Conservation (phyloP, 1,284 basidiomycete genomes). For the Pseudozyma thailandica region DNA sequence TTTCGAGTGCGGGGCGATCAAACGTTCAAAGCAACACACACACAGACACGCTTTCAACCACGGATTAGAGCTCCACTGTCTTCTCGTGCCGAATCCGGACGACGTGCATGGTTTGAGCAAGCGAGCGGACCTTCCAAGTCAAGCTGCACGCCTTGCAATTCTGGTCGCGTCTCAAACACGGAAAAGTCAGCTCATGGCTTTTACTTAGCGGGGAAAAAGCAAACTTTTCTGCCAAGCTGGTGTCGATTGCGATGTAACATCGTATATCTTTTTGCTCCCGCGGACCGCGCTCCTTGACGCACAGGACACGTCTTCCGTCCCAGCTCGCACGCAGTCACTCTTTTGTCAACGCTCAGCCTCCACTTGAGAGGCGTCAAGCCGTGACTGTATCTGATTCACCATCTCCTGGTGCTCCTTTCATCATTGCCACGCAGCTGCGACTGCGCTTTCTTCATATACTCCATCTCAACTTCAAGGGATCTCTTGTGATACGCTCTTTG, state of each 20-base stretch:
- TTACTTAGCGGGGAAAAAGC: constrained; percentile 8
- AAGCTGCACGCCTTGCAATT: constrained; percentile 1
- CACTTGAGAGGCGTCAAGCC: constrained; percentile 1
- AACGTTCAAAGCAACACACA: constrained; percentile 1
- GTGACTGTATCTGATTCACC: constrained; percentile 25
- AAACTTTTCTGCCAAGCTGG: background rate
- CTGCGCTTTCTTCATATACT: background rate
- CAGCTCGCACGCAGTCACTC: constrained; percentile 3
- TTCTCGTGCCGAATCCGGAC: constrained; percentile 5
- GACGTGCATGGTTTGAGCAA: background rate
- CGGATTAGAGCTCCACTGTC: constrained; percentile 8
- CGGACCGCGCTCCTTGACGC: background rate
- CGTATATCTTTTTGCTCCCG: background rate
- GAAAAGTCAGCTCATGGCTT: background rate
- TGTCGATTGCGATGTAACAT: constrained; percentile 4
- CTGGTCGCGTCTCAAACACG: constrained; percentile 1
- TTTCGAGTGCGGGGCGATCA: constrained; percentile 6
- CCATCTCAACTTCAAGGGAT: too few relatives aligned
- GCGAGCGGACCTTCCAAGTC: constrained; percentile 9
- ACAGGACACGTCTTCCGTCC: constrained; percentile 5
- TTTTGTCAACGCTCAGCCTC: constrained; percentile 2
- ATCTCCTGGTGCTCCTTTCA: background rate
- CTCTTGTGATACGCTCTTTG: too few relatives aligned
- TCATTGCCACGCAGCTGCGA: too few relatives aligned
- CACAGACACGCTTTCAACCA: background rate